Evolutionary conservation across 371 early-diverging fungal genomes (phyloP), one percentile per base, ranked within the genome.

Genomic region (Basidiobolus meristosporus): DNA sequence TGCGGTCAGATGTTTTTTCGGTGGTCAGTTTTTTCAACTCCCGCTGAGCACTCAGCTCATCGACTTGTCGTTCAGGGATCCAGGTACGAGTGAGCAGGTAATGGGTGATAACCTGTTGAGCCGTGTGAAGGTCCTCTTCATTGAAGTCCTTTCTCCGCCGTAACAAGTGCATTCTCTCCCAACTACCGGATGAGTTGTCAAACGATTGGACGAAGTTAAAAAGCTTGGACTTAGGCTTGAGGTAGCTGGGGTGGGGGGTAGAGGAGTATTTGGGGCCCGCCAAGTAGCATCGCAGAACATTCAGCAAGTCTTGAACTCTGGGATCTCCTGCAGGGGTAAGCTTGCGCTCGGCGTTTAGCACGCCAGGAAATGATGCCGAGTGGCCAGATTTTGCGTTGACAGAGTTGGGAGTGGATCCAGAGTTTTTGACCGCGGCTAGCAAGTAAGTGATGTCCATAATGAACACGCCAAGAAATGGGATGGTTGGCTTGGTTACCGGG

Each of bases 391-490:
- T 26, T 5, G 9, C 26, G 9, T 3, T 9, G 3, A 3, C 26
- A 9, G 26, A n/a, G n/a, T n/a, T n/a, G n/a, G n/a, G n/a, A n/a
- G n/a, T n/a, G n/a, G n/a, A n/a, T n/a, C 47, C 17, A 38, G 38
- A 2, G 50, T 39, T 9, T 43, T 80, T 76, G 40, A 62, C 65
- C 1, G 73, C 72, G 0, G 78, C 80, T 3, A 69, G 31, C 11
- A 82, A 51, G 43, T 85, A 85, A 2, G 82, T 81, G 22, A 71
- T 65, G 44, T 85, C 86, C 52, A 80, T 78, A 14, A 82, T 73
- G 48, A 78, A 71, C 1, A 78, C 70, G 21, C 86, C 82, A 12
- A 85, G 47, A 49, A 75, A 85, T 0, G 86, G 86, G 6, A 85
- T 63, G 16, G 29, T 7, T 15, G 26, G 22, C 15, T 23, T 19